Conservation (phyloP, 495 filamentous ascomycete genomes). For the Glarea lozoyensis region DNA sequence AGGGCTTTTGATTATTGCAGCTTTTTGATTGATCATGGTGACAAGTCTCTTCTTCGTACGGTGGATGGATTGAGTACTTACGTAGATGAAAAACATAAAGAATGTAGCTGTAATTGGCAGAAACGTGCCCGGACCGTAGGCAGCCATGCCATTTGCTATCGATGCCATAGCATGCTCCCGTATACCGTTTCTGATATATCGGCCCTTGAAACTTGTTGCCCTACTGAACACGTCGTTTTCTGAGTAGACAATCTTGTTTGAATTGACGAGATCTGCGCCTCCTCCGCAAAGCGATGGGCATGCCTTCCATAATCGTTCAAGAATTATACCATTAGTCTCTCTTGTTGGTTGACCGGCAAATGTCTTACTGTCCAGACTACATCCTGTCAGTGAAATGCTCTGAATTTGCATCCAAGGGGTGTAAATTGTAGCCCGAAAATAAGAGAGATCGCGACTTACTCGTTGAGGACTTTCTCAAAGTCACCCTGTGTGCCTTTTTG, state of each 20-base stretch:
- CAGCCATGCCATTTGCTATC: slow-evolving; percentile 45
- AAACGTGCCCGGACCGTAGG: slow-evolving; percentile 39
- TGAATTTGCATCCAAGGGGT: too few relatives aligned
- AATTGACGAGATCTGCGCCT: slow-evolving; percentile 48
- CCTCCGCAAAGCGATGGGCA: slow-evolving; percentile 44
- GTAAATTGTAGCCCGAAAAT: too few relatives aligned
- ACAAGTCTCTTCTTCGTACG: too few relatives aligned
- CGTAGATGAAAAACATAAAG: slow-evolving; percentile 52
- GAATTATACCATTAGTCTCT: slow-evolving; percentile 38
- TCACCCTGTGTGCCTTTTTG: too few relatives aligned
- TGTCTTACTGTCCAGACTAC: slow-evolving; percentile 35
- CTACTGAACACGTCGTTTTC: slow-evolving; percentile 41
- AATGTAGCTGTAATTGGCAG: slow-evolving; percentile 44
- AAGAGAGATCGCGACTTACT: too few relatives aligned
- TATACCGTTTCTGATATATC: slow-evolving; percentile 47
- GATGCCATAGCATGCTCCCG: slow-evolving; percentile 45
- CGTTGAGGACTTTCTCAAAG: too few relatives aligned
- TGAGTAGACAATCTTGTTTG: slow-evolving; percentile 44
- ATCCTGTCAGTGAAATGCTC: too few relatives aligned
- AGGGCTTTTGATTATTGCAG: background rate
- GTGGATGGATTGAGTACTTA: too few relatives aligned
- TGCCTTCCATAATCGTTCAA: slow-evolving; percentile 36
- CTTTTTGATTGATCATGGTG: too few relatives aligned
- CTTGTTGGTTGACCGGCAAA: slow-evolving; percentile 38
- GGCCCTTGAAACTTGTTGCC: slow-evolving; percentile 22